phyloP scores from a whole-genome alignment of 306 rosid genomes.

The Fagus sylvatica region DNA sequence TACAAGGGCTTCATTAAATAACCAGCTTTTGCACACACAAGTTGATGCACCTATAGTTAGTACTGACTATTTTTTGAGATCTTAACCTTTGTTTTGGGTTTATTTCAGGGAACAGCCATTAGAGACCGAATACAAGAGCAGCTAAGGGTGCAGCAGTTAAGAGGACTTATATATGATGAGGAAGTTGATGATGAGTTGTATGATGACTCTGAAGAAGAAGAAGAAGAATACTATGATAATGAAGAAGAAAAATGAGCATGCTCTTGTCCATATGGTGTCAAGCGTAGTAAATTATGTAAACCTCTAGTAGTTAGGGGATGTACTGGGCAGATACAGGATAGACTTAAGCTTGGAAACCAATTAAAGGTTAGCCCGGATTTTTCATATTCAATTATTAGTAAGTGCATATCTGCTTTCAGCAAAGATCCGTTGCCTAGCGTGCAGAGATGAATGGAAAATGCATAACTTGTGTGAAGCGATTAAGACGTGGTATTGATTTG shows the following conservation, averaged over 20 bases:
- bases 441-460: background rate
- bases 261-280: background rate
- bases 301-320: background rate
- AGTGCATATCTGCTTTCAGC: background rate
- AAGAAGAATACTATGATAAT: conserved; percentile 40
- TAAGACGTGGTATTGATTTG: background rate
- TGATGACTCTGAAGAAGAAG: background rate
- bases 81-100: conserved; percentile 26
- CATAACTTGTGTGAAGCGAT: background rate
- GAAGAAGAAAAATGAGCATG: conserved; percentile 34
- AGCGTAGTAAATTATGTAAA: background rate
- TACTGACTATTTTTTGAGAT: background rate
- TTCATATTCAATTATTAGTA: background rate
- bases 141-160: conserved; percentile 61
- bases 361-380: background rate
- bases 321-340: background rate
- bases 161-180: conserved; percentile 33
- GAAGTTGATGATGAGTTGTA: conserved; percentile 26
- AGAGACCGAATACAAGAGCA: conserved; percentile 95
- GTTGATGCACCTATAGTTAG: background rate
- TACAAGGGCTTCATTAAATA: background rate
- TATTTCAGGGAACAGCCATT: conserved; percentile 85
- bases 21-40: background rate
- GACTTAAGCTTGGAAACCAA: background rate
- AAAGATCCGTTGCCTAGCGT: background rate